Conservation (phyloP, 306 rosid genomes). For the Senna siamea region DNA sequence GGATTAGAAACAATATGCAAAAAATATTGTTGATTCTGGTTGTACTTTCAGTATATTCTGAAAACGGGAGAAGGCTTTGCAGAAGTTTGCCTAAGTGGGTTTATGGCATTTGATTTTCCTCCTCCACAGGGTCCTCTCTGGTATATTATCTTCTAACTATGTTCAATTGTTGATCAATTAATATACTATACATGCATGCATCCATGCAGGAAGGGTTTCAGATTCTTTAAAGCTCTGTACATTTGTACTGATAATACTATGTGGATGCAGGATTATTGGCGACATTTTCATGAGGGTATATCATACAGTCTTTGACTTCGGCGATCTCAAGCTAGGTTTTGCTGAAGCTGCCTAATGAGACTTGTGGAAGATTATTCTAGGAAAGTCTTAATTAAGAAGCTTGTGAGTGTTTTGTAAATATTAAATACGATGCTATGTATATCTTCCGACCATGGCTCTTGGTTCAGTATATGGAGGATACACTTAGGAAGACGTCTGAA, state of each 20-base stretch:
- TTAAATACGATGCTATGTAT: conserved; percentile 14
- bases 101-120: conserved; percentile 73
- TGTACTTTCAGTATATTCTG: conserved; percentile 68
- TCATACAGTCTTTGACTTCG: conserved; percentile 84
- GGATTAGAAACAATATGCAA: background rate
- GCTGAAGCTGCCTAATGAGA: conserved; percentile 65
- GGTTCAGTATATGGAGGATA: conserved; percentile 16
- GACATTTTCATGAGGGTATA: conserved; percentile 82
- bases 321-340: conserved; percentile 70
- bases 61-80: conserved; percentile 72
- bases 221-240: background rate
- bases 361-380: conserved; percentile 10
- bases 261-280: conserved; percentile 61
- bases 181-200: background rate
- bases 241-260: background rate
- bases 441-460: conserved; percentile 9
- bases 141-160: conserved; percentile 42
- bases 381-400: conserved; percentile 16
- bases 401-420: conserved; percentile 43
- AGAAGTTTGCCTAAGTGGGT: conserved; percentile 77
- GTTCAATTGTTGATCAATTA: background rate
- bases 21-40: conserved; percentile 14
- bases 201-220: background rate
- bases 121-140: conserved; percentile 84
- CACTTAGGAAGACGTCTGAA: background rate